phyloP scores from a whole-genome alignment of 1,284 basidiomycete genomes.

The Abortiporus biennis region DNA sequence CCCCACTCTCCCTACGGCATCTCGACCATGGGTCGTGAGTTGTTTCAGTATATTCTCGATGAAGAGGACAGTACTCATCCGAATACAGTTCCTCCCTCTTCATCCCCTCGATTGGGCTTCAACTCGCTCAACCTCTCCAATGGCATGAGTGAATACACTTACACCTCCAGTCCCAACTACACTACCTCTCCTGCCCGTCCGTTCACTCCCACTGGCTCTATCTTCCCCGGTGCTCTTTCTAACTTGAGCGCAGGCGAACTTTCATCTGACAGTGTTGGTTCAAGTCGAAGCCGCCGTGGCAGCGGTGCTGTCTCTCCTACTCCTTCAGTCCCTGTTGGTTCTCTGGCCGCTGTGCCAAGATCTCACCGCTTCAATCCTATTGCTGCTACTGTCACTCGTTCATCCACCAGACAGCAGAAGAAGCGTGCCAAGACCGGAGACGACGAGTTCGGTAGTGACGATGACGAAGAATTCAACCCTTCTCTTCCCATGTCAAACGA shows the following conservation, averaged over 20 bases:
- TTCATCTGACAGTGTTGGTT: slow-evolving; percentile 60
- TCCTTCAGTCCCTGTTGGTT: slow-evolving; percentile 49
- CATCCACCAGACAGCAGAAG: slow-evolving; percentile 30
- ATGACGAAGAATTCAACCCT: slow-evolving; percentile 63
- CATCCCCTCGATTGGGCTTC: slow-evolving; percentile 56
- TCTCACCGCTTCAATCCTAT: slow-evolving; percentile 74
- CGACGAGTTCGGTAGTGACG: slow-evolving; percentile 57
- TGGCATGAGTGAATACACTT: slow-evolving; percentile 60
- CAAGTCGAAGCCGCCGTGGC: slow-evolving; percentile 60
- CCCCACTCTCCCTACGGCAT: slow-evolving; percentile 39
- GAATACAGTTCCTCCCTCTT: slow-evolving; percentile 40
- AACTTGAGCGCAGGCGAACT: slow-evolving; percentile 62
- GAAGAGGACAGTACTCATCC: too few relatives aligned
- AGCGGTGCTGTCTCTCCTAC: slow-evolving; percentile 59
- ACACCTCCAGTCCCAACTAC: slow-evolving; percentile 45
- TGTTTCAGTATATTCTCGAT: too few relatives aligned
- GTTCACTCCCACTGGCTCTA: slow-evolving; percentile 63
- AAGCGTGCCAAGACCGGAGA: slow-evolving; percentile 45
- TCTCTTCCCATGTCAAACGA: slow-evolving; percentile 35
- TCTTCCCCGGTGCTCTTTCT: slow-evolving; percentile 68
- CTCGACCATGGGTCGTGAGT: slow-evolving; percentile 39
- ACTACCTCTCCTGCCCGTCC: slow-evolving; percentile 55
- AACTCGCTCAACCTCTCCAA: slow-evolving; percentile 52
- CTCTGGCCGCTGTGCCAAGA: slow-evolving; percentile 56
- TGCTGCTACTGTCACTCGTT: slow-evolving; percentile 36